phyloP scores from a whole-genome alignment of 2,329 filamentous ascomycete genomes.

The Clonostachys chloroleuca region DNA sequence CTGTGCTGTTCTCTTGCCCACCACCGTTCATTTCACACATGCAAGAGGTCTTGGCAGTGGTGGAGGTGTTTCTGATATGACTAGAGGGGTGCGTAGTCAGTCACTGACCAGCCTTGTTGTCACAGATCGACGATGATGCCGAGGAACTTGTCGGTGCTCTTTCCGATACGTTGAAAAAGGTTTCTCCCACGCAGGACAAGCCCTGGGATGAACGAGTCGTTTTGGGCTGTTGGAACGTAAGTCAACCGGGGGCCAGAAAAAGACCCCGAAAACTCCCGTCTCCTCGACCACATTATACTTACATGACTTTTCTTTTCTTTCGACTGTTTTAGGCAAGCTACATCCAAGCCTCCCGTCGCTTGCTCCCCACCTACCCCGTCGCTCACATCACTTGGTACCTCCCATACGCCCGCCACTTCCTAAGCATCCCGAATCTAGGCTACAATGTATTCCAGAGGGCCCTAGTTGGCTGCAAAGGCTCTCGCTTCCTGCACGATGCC shows the following conservation, averaged over 20 bases:
- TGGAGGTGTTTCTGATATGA: too few relatives aligned
- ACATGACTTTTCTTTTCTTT: not conserved
- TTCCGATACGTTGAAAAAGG: slow-evolving; percentile 54
- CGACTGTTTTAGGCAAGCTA: slow-evolving; percentile 50
- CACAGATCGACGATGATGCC: slow-evolving; percentile 63
- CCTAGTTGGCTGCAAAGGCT: slow-evolving; percentile 65
- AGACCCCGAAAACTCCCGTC: not conserved
- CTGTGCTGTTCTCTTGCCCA: too few relatives aligned
- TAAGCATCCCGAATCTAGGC: slow-evolving; percentile 58
- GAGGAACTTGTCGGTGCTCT: slow-evolving; percentile 68
- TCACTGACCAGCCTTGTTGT: not conserved
- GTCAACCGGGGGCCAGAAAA: slow-evolving; percentile 1
- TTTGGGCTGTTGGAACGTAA: slow-evolving; percentile 77
- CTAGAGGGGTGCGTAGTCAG: too few relatives aligned
- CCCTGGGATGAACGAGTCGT: slow-evolving; percentile 73
- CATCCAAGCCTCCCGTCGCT: slow-evolving; percentile 55
- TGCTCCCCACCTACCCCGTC: slow-evolving; percentile 59
- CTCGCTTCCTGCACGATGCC: slow-evolving; percentile 60
- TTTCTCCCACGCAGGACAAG: slow-evolving; percentile 27
- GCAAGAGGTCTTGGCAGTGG: too few relatives aligned
- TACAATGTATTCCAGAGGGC: slow-evolving; percentile 74
- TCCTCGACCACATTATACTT: not conserved
- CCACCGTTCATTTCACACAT: too few relatives aligned
- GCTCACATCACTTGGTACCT: slow-evolving; percentile 66
- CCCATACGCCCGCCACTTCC: slow-evolving; percentile 66